Conservation (phyloP, 2,329 filamentous ascomycete species). For the Aphanoascus verrucosus region DNA sequence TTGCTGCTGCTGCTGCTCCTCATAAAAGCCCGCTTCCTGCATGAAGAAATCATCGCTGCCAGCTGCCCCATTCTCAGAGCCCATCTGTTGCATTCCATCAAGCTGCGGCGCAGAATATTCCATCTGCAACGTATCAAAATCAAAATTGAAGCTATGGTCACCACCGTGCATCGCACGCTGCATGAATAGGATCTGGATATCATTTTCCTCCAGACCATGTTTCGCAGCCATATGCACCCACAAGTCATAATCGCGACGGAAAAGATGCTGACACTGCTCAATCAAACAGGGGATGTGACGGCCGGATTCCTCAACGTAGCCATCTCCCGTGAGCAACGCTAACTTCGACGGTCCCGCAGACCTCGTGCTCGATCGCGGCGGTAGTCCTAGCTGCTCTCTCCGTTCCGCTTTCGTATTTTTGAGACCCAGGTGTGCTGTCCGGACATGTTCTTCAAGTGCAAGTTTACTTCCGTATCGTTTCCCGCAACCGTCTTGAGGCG, state of each 20-base stretch:
- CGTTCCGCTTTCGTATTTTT: slow-evolving; percentile 34
- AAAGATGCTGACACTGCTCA: slow-evolving; percentile 42
- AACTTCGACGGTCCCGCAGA: slow-evolving; percentile 27
- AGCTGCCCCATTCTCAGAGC: background rate
- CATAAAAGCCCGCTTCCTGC: background rate
- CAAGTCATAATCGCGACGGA: slow-evolving; percentile 49
- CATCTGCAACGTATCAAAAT: slow-evolving; percentile 9
- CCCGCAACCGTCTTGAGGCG: slow-evolving; percentile 58
- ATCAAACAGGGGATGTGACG: slow-evolving; percentile 44
- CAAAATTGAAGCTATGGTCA: slow-evolving; percentile 15
- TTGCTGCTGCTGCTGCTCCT: background rate
- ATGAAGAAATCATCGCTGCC: slow-evolving; percentile 1
- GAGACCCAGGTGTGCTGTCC: slow-evolving; percentile 66
- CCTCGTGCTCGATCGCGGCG: background rate
- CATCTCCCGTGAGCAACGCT: slow-evolving; percentile 45
- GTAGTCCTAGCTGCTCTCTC: slow-evolving; percentile 25
- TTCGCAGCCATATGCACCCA: slow-evolving; percentile 45
- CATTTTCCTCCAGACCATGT: slow-evolving; percentile 31
- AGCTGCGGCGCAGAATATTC: background rate
- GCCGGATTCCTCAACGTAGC: slow-evolving; percentile 42
- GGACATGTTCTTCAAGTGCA: slow-evolving; percentile 71
- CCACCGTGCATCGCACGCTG: slow-evolving; percentile 30
- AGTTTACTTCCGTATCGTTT: slow-evolving; percentile 65
- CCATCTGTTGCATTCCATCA: background rate
- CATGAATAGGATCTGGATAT: slow-evolving; percentile 33